Conservation (phyloP, 495 filamentous ascomycete genomes). For the Aspergillus sclerotiicarbonarius region DNA sequence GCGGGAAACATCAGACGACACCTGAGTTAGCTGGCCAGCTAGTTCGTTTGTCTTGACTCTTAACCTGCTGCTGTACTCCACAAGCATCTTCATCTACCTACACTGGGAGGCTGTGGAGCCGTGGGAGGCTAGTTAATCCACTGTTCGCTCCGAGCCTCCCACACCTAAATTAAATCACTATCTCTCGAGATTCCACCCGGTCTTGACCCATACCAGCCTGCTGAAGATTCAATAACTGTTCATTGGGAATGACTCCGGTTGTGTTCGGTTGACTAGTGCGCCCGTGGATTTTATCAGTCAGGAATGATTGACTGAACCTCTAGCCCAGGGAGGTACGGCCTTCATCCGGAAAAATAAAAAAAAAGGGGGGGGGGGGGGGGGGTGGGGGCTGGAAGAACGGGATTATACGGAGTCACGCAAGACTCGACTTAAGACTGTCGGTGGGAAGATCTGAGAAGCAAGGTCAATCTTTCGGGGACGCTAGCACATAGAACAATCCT, state of each 20-base stretch:
- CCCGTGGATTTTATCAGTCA: background rate
- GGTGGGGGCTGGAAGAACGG: no score
- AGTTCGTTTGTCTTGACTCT: conserved; percentile 4
- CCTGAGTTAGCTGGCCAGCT: background rate
- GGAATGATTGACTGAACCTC: background rate
- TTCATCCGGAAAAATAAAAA: background rate
- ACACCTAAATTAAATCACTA: conserved; percentile 21
- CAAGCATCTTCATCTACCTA: conserved; percentile 13
- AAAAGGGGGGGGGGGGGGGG: background rate
- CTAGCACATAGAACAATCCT: background rate
- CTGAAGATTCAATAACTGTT: background rate
- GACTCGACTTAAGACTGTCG: background rate
- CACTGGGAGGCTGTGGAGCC: conserved; percentile 12
- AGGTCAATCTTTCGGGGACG: background rate
- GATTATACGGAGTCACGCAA: background rate
- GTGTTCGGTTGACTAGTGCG: conserved; percentile 1
- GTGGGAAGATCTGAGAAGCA: background rate
- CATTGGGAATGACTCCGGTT: conserved; percentile 1
- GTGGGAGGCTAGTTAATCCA: conserved; percentile 10
- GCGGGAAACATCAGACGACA: conserved; percentile 19
- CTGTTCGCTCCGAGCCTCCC: conserved; percentile 9
- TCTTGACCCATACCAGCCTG: conserved; percentile 8
- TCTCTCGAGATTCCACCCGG: conserved; percentile 12
- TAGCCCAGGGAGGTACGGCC: background rate
- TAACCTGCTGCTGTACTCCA: background rate